Evolutionary conservation across 768 basidiomycete genomes (phyloP).

Genomic region (Tylopilus plumbeoviolaceoides): DNA sequence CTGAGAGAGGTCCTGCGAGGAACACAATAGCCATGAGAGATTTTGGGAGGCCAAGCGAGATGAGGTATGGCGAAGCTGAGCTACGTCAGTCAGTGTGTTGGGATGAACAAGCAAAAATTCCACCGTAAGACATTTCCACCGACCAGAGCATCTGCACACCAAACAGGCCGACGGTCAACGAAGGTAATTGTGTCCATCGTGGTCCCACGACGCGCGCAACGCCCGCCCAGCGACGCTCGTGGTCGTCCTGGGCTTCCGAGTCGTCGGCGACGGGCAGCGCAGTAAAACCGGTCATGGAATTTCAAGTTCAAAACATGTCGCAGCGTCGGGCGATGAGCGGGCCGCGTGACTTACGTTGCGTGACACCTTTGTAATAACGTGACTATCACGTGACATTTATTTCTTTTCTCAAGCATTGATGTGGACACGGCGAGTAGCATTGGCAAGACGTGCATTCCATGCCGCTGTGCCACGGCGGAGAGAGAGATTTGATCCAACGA

Average conservation of each 20-base stretch:
- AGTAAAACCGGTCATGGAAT: slow-evolving; percentile 50
- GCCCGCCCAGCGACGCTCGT: slow-evolving; percentile 44
- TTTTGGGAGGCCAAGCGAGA: slow-evolving; percentile 85
- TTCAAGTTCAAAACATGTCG: neutral
- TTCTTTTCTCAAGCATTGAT: neutral
- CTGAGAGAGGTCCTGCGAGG: slow-evolving; percentile 86
- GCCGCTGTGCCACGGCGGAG: slow-evolving; percentile 14
- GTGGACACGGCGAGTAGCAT: slow-evolving; percentile 3
- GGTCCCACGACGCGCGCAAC: slow-evolving; percentile 64
- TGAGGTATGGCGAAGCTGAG: slow-evolving; percentile 79
- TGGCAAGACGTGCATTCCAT: slow-evolving; percentile 17
- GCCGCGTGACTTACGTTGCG: neutral
- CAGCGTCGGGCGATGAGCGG: neutral
- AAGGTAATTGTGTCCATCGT: slow-evolving; percentile 58
- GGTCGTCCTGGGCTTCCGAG: slow-evolving; percentile 34
- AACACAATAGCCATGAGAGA: slow-evolving; percentile 88
- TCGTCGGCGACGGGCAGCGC: slow-evolving; percentile 40
- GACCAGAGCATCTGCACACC: slow-evolving; percentile 92
- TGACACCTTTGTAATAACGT: neutral
- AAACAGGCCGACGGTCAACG: slow-evolving; percentile 71
- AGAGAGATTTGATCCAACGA: slow-evolving; percentile 47
- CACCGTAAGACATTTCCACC: slow-evolving; percentile 89
- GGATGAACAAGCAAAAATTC: neutral
- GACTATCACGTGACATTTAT: too few species aligned
- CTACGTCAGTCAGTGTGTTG: neutral